Percentiles rank a stretch among this genome's conserved stretches.
These are phyloP conservation scores for Buddleja alternifolia DNA, from an alignment of 257 asterid genomes.

Conservation along the genomic window DNA sequence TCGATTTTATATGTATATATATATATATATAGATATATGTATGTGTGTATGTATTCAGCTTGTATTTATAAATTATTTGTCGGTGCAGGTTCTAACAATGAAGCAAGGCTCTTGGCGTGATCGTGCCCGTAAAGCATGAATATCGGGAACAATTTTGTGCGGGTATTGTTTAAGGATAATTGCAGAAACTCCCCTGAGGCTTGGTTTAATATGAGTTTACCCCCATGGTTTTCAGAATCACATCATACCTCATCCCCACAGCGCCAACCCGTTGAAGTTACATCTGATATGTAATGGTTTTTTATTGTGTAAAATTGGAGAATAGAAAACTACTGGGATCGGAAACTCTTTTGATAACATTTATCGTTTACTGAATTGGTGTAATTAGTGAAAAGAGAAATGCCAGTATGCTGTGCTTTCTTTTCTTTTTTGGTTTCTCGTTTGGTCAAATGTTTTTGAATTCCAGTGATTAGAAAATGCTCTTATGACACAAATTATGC, in stretches of 20 bases:
- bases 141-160: background rate
- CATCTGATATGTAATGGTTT: background rate
- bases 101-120: constrained; percentile 86
- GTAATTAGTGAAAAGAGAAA: background rate
- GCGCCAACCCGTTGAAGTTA: background rate
- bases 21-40: too few species aligned
- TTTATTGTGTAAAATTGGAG: background rate
- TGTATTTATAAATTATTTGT: constrained; percentile 13
- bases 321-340: background rate
- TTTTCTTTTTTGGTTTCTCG: too few species aligned
- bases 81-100: constrained; percentile 57
- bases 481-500: background rate
- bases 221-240: too few species aligned
- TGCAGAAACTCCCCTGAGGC: too few species aligned
- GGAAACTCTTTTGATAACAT: background rate
- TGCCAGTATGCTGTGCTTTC: background rate
- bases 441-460: background rate
- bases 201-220: too few species aligned
- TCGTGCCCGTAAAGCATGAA: constrained; percentile 58
- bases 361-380: background rate
- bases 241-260: too few species aligned
- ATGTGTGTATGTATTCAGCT: too few species aligned
- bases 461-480: background rate
- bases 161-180: background rate
- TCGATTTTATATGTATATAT: too few species aligned